Conservation (phyloP, 257 asterid genomes). For the Voacanga thouarsii region DNA sequence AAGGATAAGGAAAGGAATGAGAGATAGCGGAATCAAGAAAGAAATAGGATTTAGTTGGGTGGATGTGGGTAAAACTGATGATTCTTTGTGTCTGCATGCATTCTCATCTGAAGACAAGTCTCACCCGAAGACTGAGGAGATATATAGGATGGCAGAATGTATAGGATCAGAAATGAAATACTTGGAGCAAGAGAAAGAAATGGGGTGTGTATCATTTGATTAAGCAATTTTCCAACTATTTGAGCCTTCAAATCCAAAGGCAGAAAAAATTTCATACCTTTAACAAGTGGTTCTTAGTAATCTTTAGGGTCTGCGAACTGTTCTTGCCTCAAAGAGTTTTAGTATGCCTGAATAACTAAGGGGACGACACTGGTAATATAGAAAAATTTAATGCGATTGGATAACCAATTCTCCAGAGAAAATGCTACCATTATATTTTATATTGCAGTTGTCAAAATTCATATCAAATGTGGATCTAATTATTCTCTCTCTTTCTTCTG, state of each 20-base stretch:
- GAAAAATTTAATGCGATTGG: neutral
- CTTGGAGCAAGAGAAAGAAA: conserved; percentile 41
- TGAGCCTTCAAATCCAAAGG: conserved; percentile 9
- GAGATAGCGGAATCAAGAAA: conserved; percentile 61
- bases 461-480: too few relatives aligned
- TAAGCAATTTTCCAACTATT: conserved; percentile 1
- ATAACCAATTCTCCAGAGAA: neutral
- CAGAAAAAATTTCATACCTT: neutral
- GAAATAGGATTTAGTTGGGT: conserved; percentile 95
- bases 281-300: neutral
- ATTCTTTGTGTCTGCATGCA: conserved; percentile 54
- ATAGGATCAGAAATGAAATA: conserved; percentile 66
- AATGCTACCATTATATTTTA: neutral
- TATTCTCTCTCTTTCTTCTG: neutral
- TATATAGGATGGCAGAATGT: conserved; percentile 63
- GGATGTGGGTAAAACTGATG: conserved; percentile 53
- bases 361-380: too few relatives aligned
- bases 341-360: too few relatives aligned
- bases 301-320: neutral
- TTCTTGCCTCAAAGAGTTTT: neutral
- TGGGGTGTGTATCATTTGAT: conserved; percentile 14
- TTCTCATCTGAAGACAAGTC: conserved; percentile 85
- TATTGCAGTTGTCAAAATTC: neutral
- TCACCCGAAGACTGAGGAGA: conserved; percentile 55
- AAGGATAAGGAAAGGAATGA: conserved; percentile 69